Base-by-base conservation (phyloP, 164 flowering plant genomes). In the Buxus sempervirens region DNA sequence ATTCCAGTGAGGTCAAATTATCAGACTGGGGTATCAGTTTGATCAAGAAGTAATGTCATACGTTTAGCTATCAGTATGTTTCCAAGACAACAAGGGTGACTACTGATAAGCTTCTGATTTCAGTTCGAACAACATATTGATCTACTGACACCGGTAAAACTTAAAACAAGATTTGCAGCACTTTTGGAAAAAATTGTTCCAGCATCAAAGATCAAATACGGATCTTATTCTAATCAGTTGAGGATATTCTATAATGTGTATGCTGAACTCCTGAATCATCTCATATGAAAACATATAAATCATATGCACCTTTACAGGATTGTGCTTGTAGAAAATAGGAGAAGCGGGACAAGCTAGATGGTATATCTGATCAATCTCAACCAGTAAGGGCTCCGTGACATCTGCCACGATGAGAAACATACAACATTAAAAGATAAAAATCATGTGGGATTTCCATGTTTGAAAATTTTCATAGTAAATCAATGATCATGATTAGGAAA, bases 281-380 rank as follows among this genome's bases (percentile, higher is more conserved):
- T 32, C 38, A 7, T 32, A 32, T 32, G 38, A 32, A 32, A 32
- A 32, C 38, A 32, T 32, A 32, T 32, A 32, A 32, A 32, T 32
- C 7, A 48, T 12, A 67, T 54, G 27, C 62, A 84, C 93, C 87
- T 93, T 93, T 45, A 93, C 96, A 68, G 98, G 97, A 71, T 91
- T 93, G 81, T 85, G 75, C 58, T 93, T 93, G 83, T 93, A 93
- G 74, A 90, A 91, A 71, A 94, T 90, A 25, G 98, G 98, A 54
- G 97, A 94, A 53, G 98, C 98, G 32, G 97, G 98, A 77, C 98
- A 93, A 67, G 98, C 98, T 61, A 93, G 90, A 74, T 91, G 98
- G 72, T 91, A 93, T 71, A 93, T 93, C 73, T 84, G 94, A 77
- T 93, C 98, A 66, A 93, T 96, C 71, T 93, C 98, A n/a, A 94